Conservation (phyloP, 495 filamentous ascomycete species). For the Talaromyces borbonicus region DNA sequence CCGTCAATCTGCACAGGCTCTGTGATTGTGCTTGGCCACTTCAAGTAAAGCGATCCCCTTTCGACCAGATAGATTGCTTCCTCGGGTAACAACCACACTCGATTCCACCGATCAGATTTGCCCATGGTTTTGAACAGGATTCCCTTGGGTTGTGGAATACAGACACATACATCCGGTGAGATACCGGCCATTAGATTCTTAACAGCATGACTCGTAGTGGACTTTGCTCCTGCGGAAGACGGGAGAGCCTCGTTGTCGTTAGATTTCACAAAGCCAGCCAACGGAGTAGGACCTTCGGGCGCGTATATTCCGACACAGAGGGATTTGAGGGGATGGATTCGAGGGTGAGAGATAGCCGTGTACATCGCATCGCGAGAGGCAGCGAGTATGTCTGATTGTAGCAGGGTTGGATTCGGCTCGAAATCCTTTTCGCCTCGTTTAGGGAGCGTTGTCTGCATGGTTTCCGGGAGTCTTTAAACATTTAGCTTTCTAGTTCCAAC, state of each 20-base stretch:
- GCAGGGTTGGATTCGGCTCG: constrained; percentile 77
- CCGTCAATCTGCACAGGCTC: constrained; percentile 20
- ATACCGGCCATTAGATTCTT: constrained; percentile 14
- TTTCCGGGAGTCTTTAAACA: constrained; percentile 21
- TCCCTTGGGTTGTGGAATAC: constrained; percentile 37
- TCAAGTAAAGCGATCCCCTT: constrained; percentile 71
- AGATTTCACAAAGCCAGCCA: background rate
- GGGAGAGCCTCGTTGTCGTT: constrained; percentile 9
- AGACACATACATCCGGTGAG: constrained; percentile 30
- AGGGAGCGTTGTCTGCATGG: constrained; percentile 42
- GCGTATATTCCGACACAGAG: constrained; percentile 45
- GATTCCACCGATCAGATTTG: constrained; percentile 42
- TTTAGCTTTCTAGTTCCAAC: constrained; percentile 2
- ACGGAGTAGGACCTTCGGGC: constrained; percentile 25
- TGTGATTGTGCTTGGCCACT: constrained; percentile 53
- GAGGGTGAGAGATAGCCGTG: constrained; percentile 64
- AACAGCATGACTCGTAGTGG: constrained; percentile 14
- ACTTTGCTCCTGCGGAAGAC: constrained; percentile 14
- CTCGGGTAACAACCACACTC: constrained; percentile 79
- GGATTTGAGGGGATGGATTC: constrained; percentile 50
- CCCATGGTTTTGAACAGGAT: constrained; percentile 50
- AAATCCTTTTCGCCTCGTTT: constrained; percentile 93
- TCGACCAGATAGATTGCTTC: constrained; percentile 86
- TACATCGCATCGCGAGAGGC: constrained; percentile 85
- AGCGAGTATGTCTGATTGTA: constrained; percentile 65